These are phyloP conservation scores for Sclerospora graminicola DNA, from an alignment of 352 stramenopile genomes.

Conservation along the genomic window DNA sequence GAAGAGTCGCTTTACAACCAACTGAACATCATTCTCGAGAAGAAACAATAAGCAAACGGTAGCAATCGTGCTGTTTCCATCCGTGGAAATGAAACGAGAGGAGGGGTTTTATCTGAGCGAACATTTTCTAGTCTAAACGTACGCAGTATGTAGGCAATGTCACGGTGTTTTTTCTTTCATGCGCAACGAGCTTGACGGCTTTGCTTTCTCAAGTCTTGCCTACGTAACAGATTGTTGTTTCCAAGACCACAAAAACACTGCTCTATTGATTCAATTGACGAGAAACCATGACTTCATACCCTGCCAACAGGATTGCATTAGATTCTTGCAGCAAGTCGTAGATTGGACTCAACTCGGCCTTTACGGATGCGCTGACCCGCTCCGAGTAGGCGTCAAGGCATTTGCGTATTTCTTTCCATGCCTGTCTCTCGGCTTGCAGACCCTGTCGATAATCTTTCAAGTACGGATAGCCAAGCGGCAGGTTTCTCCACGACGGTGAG, in stretches of 20 bases:
- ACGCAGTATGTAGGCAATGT: too few species aligned
- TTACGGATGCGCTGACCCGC: slow-evolving; percentile 42
- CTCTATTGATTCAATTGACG: slow-evolving; percentile 18
- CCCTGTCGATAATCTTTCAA: slow-evolving; percentile 43
- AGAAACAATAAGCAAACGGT: slow-evolving; percentile 47
- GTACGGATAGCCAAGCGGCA: slow-evolving; percentile 58
- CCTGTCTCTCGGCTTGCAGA: slow-evolving; percentile 52
- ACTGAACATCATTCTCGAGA: slow-evolving; percentile 79
- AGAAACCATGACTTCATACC: slow-evolving; percentile 55
- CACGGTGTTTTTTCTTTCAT: too few species aligned
- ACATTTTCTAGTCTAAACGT: too few species aligned
- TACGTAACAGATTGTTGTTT: neutral
- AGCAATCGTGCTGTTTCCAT: too few species aligned
- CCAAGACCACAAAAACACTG: neutral
- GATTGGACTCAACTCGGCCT: slow-evolving; percentile 40
- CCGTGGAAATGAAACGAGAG: neutral
- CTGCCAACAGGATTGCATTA: slow-evolving; percentile 64
- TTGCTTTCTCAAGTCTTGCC: neutral
- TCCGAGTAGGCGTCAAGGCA: slow-evolving; percentile 76
- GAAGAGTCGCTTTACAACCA: slow-evolving; percentile 80
- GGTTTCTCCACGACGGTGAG: slow-evolving; percentile 22
- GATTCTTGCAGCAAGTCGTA: slow-evolving; percentile 72
- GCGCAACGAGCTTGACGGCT: too few species aligned
- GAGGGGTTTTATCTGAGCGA: too few species aligned
- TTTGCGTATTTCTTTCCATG: slow-evolving; percentile 71